These are phyloP conservation scores for Eimeria acervulina DNA, from an alignment of 169 alveolate genomes.

Conservation along the genomic window DNA sequence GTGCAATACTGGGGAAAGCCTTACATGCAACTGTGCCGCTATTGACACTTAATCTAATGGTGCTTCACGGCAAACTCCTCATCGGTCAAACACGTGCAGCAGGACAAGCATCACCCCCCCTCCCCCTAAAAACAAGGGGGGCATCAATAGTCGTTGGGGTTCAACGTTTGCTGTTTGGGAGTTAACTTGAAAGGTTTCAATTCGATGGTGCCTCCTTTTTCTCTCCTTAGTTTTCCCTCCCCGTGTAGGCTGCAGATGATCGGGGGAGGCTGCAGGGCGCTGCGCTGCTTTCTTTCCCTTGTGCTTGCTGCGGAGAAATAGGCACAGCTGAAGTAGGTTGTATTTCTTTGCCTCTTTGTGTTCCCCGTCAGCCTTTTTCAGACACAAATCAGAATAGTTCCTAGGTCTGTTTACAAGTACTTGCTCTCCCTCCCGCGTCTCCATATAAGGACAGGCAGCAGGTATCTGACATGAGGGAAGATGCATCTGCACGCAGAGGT, in stretches of 20 bases:
- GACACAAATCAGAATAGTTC: background rate
- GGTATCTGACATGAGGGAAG: background rate
- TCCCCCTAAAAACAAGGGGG: background rate
- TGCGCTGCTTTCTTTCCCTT: background rate
- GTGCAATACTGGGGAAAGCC: background rate
- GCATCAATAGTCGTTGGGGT: background rate
- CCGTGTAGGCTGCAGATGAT: constrained; percentile 38
- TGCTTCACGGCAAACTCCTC: background rate
- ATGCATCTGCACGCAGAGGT: background rate
- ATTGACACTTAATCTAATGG: background rate
- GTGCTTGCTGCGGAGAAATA: background rate
- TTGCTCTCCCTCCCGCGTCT: background rate
- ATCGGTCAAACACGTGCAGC: background rate
- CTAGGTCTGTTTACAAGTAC: background rate
- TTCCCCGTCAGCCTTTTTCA: background rate
- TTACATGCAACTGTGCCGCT: background rate
- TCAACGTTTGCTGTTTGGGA: constrained; percentile 13
- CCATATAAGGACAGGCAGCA: background rate
- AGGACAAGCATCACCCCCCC: background rate
- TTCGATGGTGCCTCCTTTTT: background rate
- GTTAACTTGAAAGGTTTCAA: constrained; percentile 41
- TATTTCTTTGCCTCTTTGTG: background rate
- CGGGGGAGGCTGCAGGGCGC: constrained; percentile 31
- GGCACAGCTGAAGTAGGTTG: background rate
- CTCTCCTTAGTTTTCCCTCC: background rate